Conservation (phyloP, 148 eudicot genomes). For the Camellia sinensis region DNA sequence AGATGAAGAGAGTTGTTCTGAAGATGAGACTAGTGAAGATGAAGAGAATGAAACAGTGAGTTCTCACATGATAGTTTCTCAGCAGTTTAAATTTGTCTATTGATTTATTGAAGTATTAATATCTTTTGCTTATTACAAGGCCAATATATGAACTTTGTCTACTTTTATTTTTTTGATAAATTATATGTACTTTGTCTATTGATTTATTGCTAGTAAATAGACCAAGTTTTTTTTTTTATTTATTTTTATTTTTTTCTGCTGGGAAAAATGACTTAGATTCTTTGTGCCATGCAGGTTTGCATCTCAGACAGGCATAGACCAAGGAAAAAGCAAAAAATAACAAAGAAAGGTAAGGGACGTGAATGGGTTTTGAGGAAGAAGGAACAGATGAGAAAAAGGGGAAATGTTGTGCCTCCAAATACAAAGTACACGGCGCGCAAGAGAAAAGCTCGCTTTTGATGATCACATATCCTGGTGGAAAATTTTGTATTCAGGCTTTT, state of each 20-base stretch:
- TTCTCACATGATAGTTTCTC: conserved; percentile 1
- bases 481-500: not conserved
- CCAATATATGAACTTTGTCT: not conserved
- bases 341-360: conserved; percentile 53
- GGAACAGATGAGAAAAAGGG: conserved; percentile 74
- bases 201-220: not conserved
- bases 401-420: conserved; percentile 61
- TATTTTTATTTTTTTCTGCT: not conserved
- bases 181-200: not conserved
- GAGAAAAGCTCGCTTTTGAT: conserved; percentile 71
- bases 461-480: not conserved
- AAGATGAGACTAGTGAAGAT: conserved; percentile 59
- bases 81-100: not conserved
- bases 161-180: not conserved
- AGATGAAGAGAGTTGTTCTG: conserved; percentile 60
- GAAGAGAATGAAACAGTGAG: conserved; percentile 62
- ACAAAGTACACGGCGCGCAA: conserved; percentile 83
- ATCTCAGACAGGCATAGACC: conserved; percentile 81
- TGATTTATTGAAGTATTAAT: not conserved
- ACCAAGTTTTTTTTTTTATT: not conserved
- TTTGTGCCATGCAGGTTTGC: conserved; percentile 35
- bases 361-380: conserved; percentile 71
- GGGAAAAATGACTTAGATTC: not conserved
- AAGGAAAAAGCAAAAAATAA: conserved; percentile 60
- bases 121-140: not conserved